Base-by-base conservation (phyloP, 805 yeast species). In the Yarrowia porcina region DNA sequence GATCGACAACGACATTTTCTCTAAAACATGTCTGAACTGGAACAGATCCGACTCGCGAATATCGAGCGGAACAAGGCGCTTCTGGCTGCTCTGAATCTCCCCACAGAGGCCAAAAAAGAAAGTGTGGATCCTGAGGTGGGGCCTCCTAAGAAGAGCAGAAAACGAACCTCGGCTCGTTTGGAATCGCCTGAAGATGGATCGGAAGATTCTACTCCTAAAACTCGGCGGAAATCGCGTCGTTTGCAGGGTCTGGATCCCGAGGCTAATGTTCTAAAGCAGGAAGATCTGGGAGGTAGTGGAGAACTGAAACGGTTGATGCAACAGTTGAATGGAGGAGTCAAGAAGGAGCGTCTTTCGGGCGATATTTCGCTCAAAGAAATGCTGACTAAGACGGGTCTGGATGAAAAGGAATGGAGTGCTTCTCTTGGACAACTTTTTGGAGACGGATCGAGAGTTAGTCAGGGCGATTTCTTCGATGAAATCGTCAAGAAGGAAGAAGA, bases 11-110 rank as follows among this genome's bases (percentile, higher is more conserved):
- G 8, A 25, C 28, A 38, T 15, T 2, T 10, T 4, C 18, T 3
- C 1, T 11, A 30, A 4, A 36, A 12, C 38, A 56, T 70, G 39
- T 68, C 72, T 36, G 75, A 71, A 21, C 64, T 74, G 32, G 77
- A 74, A 61, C 66, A 66, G 38, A 69, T 71, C 65, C 60, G 77
- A 27, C 68, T 63, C 45, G 74, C 70, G 36, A 74, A 74, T 71
- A 94, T 93, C 65, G 89, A 85, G 66, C 79, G 98, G 56, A 94
- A 93, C 74, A 84, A 85, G 72, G 89, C 85, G 67, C 80, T 92
- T 23, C 77, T 93, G 60, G 80, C 83, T 67, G 84, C 87, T 67
- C 79, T 93, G 66, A 88, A 90, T 66, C 77, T 93, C 18, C 85
- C 83, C 57, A 74, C 83, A 12, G 59, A 32, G 30, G 41, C 30